These are phyloP conservation scores for Populus deltoides DNA, from an alignment of 345 rosid genomes.

Conservation along the genomic window DNA sequence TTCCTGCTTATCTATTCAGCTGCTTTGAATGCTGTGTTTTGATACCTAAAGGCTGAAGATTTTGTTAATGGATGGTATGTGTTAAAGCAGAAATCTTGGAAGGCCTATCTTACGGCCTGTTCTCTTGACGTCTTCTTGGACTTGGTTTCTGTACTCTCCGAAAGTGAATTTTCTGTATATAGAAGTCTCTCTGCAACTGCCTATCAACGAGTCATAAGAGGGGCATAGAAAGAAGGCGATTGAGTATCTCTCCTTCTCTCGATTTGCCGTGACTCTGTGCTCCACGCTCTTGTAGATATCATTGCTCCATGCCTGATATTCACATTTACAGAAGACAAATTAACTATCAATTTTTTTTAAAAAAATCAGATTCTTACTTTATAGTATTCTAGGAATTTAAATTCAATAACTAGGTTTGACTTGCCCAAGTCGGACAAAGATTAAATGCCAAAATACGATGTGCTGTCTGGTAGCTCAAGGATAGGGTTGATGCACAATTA, in stretches of 20 bases:
- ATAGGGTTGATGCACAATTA: background rate
- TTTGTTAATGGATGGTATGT: background rate
- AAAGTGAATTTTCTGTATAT: slow-evolving; percentile 58
- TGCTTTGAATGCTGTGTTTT: background rate
- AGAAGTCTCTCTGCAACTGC: slow-evolving; percentile 48
- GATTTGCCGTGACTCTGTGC: slow-evolving; percentile 55
- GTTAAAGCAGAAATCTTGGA: slow-evolving; percentile 44
- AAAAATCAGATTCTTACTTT: background rate
- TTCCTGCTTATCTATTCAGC: background rate
- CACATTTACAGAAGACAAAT: background rate
- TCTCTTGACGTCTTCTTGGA: slow-evolving; percentile 56
- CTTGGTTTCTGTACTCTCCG: slow-evolving; percentile 52
- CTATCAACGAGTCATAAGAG: slow-evolving; percentile 47
- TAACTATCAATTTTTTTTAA: too few species aligned
- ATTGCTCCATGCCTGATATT: slow-evolving; percentile 68
- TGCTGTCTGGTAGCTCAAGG: background rate
- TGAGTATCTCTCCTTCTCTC: slow-evolving; percentile 48
- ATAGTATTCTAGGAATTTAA: background rate
- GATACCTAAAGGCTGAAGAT: background rate
- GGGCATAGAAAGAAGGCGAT: slow-evolving; percentile 71
- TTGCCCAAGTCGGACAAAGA: background rate
- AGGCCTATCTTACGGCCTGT: slow-evolving; percentile 62
- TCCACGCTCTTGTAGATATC: slow-evolving; percentile 60
- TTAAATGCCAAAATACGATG: background rate
- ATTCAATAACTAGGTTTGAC: background rate